Evolutionary conservation across 1,139 yeast genomes (phyloP), one percentile per base, ranked within the genome.

Genomic region (Geotrichum restrictum): DNA sequence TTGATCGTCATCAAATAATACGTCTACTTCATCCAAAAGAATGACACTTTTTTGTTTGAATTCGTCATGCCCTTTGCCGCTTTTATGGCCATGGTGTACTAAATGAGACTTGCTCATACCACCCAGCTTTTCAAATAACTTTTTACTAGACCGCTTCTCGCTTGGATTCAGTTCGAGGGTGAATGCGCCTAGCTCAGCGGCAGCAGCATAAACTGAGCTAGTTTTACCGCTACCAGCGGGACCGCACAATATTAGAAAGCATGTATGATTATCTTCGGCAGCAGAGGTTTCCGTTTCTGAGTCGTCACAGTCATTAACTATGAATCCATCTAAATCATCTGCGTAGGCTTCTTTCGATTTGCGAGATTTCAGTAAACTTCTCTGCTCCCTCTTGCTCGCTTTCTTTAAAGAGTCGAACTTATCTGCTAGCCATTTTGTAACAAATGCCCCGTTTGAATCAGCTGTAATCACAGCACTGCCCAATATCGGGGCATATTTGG

Each of bases 101-200:
- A 86, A 72, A 56, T 88, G 93, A 0, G 95, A 85, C 3, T 96
- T 91, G 54, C 93, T 82, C 53, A 88, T 77, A 61, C 94, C 98
- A 52, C 79, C 83, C 45, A 93, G 72, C 34, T 77, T 78, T 27
- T 81, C 78, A 53, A 75, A 71, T 21, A 91, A 77, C 56, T 87
- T 93, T 62, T 81, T 85, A 44, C 85, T 79, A 0, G 91, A 80
- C 61, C 98, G 74, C 38, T 80, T 74, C 60, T 80, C 83, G 11
- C 91, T 81, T 0, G 93, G 74, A 64, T 88, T 88, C 37, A 91
- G 76, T 64, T 93, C 98, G 64, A 87, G 84, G 1, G 91, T 86
- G 60, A 83, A 86, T 0, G 93, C 93, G 24, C 74, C 73, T 6
- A 85, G 62, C 53, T 82, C 82, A 10, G 78, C 72, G 64, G 86